Evolutionary conservation across 1,139 yeast genomes (phyloP).

Genomic region (Geotrichum histeridarum): DNA sequence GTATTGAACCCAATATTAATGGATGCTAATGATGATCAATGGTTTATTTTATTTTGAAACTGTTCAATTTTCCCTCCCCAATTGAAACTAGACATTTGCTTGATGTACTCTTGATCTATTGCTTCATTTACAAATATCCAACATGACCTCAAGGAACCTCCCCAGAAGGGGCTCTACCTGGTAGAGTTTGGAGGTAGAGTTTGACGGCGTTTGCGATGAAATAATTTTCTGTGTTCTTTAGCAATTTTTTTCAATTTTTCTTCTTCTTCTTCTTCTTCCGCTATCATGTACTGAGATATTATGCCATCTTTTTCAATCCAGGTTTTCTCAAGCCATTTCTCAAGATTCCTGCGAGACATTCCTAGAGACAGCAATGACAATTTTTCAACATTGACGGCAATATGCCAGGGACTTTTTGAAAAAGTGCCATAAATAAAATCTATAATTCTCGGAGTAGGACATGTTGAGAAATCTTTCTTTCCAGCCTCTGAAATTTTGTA

Average conservation of each 20-base stretch:
- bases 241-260: neutral
- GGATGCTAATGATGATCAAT: too few species aligned
- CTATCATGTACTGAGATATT: conserved; percentile 33
- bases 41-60: too few species aligned
- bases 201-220: neutral
- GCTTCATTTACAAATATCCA: too few species aligned
- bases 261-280: neutral
- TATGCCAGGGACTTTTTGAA: conserved; percentile 14
- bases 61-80: too few species aligned
- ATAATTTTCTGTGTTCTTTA: neutral
- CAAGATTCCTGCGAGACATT: conserved; percentile 36
- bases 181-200: too few species aligned
- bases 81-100: too few species aligned
- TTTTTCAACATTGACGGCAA: conserved; percentile 17
- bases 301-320: conserved; percentile 67
- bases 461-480: conserved; percentile 10
- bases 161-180: too few species aligned
- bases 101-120: too few species aligned
- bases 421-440: conserved; percentile 46
- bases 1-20: too few species aligned
- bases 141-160: too few species aligned
- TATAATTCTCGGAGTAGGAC: conserved; percentile 47
- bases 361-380: conserved; percentile 17
- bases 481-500: conserved; percentile 28
- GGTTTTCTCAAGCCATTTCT: conserved; percentile 63